Evolutionary conservation across 805 yeast genomes (phyloP).

Genomic region (Yarrowia sp.): DNA sequence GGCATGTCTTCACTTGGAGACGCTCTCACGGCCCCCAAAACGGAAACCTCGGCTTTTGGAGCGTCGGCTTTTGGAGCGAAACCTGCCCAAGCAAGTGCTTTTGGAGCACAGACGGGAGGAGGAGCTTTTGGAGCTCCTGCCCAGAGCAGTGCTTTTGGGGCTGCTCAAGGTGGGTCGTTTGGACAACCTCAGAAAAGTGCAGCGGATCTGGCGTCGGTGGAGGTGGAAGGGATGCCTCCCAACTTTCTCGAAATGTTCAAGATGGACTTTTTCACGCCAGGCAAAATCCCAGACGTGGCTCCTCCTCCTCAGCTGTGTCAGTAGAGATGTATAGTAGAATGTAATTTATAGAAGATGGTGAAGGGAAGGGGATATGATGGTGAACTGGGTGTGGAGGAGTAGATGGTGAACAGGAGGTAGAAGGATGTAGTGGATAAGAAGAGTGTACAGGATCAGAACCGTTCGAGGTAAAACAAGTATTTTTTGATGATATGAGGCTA

Average conservation of each 20-base stretch:
- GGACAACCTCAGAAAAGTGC: not conserved
- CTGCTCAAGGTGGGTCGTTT: not conserved
- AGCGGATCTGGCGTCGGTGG: slow-evolving; percentile 28
- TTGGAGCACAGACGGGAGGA: not conserved
- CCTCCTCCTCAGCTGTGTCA: slow-evolving; percentile 33
- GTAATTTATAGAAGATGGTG: not conserved
- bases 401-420: no score
- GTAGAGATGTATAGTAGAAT: not conserved
- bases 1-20: not conserved
- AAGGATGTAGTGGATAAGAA: no score
- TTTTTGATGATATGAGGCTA: no score
- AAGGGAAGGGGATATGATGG: no score
- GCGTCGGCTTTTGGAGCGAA: no score
- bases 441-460: no score
- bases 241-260: slow-evolving; percentile 47
- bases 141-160: slow-evolving; percentile 33
- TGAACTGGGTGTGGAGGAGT: no score
- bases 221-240: slow-evolving; percentile 44
- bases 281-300: slow-evolving; percentile 36
- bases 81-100: not conserved
- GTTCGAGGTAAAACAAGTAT: no score
- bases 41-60: not conserved
- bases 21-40: not conserved
- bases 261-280: slow-evolving; percentile 33
- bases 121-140: not conserved